These are phyloP conservation scores for Colletotrichum sp. DNA, from an alignment of 2,329 filamentous ascomycete species.

Conservation along the genomic window DNA sequence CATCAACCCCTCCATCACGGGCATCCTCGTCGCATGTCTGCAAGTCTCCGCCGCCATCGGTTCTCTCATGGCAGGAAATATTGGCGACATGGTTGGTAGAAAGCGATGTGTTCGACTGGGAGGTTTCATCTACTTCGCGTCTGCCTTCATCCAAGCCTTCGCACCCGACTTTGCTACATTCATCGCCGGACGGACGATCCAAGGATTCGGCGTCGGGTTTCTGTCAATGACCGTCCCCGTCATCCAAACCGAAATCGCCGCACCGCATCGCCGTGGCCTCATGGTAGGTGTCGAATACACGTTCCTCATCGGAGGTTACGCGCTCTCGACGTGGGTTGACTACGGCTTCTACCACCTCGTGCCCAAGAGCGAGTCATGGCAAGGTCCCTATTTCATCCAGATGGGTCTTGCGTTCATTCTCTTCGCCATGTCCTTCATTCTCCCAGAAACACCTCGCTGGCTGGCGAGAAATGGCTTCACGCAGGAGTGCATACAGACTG, in stretches of 20 bases:
- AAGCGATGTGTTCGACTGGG: not conserved
- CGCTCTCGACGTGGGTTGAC: not conserved
- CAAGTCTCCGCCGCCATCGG: not conserved
- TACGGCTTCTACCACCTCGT: not conserved
- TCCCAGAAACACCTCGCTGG: not conserved
- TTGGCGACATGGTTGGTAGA: not conserved
- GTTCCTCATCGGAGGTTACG: not conserved
- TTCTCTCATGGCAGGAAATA: not conserved
- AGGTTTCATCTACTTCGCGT: not conserved
- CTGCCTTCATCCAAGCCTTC: not conserved
- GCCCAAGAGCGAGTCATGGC: not conserved
- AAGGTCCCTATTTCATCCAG: not conserved
- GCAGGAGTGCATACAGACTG: not conserved
- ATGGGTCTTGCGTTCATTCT: not conserved
- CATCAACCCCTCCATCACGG: not conserved
- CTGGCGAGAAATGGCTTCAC: not conserved
- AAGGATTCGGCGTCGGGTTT: rapidly evolving
- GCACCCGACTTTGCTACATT: not conserved
- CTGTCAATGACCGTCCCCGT: not conserved
- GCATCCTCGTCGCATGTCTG: not conserved
- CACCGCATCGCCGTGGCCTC: not conserved
- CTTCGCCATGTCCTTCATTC: not conserved
- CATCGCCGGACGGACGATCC: not conserved
- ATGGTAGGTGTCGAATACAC: not conserved
- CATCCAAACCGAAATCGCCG: not conserved